phyloP scores from a whole-genome alignment of 345 rosid species.

The Triadica sebifera region DNA sequence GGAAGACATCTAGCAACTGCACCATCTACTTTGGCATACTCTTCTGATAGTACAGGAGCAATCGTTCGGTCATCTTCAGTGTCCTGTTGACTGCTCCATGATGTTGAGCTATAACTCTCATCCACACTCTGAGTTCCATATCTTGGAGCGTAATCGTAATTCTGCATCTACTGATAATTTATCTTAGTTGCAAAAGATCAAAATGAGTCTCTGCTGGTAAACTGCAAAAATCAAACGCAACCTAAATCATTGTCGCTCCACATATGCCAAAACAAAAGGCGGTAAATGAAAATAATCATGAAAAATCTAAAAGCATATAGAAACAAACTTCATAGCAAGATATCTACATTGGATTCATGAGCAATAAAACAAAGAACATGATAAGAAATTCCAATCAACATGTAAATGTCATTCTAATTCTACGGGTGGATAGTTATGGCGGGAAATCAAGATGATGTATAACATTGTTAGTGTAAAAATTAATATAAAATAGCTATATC shows the following conservation, averaged over 20 bases:
- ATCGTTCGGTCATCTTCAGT: slow-evolving; percentile 85
- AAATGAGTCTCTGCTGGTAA: background rate
- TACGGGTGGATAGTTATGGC: background rate
- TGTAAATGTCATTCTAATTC: background rate
- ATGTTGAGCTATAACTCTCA: slow-evolving; percentile 78
- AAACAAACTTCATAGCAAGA: background rate
- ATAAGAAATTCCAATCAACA: background rate
- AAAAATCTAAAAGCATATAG: background rate
- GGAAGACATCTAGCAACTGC: slow-evolving; percentile 77
- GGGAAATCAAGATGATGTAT: background rate
- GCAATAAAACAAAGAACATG: background rate
- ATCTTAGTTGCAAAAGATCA: background rate
- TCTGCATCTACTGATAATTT: slow-evolving; percentile 4
- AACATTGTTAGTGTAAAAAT: background rate
- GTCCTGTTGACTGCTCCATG: slow-evolving; percentile 69
- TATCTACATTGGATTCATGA: background rate
- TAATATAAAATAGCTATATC: background rate
- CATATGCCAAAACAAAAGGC: background rate
- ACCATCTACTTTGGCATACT: slow-evolving; percentile 66
- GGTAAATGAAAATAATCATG: background rate
- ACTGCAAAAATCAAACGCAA: slow-evolving; percentile 6
- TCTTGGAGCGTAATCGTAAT: slow-evolving; percentile 3
- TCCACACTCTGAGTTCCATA: slow-evolving; percentile 46
- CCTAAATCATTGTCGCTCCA: background rate
- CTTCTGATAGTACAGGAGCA: slow-evolving; percentile 75